A percentile compares a stretch with the other conserved stretches of the same genome.
Evolutionary conservation across 2,329 filamentous ascomycete genomes (phyloP).

Genomic region (Botryotinia convoluta): DNA sequence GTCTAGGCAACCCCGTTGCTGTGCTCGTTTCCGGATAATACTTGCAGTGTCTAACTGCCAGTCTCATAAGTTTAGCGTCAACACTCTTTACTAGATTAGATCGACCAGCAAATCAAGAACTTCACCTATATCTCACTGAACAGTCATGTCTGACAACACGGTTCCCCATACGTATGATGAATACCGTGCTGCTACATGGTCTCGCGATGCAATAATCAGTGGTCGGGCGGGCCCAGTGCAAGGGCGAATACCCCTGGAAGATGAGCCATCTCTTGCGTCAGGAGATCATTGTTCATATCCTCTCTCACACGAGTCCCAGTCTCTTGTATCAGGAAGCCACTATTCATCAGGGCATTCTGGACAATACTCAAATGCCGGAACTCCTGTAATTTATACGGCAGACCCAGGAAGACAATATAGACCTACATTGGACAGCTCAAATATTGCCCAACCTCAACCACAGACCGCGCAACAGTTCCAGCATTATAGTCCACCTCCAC

Average conservation of each 20-base stretch:
- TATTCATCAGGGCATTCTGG: background rate
- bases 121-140: too few species aligned
- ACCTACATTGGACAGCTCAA: background rate
- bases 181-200: too few species aligned
- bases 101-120: too few species aligned
- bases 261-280: background rate
- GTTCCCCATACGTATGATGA: too few species aligned
- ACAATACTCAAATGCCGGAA: background rate
- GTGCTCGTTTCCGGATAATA: background rate
- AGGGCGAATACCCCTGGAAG: background rate
- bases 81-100: too few species aligned
- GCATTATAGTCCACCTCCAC: background rate
- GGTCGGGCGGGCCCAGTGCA: background rate
- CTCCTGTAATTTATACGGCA: too few species aligned
- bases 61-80: too few species aligned
- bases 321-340: background rate
- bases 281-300: background rate
- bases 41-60: too few species aligned
- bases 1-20: background rate
- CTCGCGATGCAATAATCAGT: too few species aligned
- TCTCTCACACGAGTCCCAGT: background rate
- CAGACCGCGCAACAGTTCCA: background rate
- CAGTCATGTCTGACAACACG: too few species aligned
- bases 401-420: too few species aligned
- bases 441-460: background rate